These are phyloP conservation scores for Phaeosphaeriaceae sp. DNA, from an alignment of 2,329 filamentous ascomycete species.

Conservation along the genomic window DNA sequence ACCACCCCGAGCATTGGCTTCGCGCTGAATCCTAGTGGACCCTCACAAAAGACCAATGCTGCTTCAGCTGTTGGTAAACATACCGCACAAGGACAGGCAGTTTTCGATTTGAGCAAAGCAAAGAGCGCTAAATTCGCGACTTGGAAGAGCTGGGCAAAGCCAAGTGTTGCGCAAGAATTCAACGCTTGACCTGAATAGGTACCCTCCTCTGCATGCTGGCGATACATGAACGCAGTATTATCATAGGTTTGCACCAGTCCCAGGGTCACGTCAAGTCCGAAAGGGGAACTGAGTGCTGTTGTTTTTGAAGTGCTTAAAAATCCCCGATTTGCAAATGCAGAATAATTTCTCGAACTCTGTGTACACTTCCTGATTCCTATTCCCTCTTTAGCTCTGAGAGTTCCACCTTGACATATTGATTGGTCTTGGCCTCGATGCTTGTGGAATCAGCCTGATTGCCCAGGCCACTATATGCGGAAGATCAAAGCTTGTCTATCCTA, in stretches of 20 bases:
- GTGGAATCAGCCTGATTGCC: slow-evolving; percentile 10
- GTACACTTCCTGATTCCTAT: neutral
- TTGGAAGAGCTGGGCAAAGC: slow-evolving; percentile 32
- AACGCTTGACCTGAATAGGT: neutral
- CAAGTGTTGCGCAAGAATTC: slow-evolving; percentile 3
- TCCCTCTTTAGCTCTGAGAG: neutral
- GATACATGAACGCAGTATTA: too few species aligned
- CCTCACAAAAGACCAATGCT: slow-evolving; percentile 23
- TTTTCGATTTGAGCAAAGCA: slow-evolving; percentile 32
- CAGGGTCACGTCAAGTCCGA: too few species aligned
- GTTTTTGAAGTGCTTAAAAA: too few species aligned
- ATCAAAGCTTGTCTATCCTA: slow-evolving; percentile 1
- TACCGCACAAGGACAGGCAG: slow-evolving; percentile 25
- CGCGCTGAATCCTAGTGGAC: slow-evolving; percentile 30
- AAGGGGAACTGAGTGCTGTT: too few species aligned
- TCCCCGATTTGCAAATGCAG: neutral
- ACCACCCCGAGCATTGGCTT: slow-evolving; percentile 29
- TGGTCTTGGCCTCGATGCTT: neutral
- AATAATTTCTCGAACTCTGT: neutral
- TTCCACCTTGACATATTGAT: neutral
- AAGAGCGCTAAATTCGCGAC: slow-evolving; percentile 27
- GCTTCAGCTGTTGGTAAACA: slow-evolving; percentile 27
- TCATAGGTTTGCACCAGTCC: too few species aligned
- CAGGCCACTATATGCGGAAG: slow-evolving; percentile 10
- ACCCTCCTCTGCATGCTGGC: neutral